A percentile compares a stretch with the other conserved stretches of the same genome.
phyloP scores from a whole-genome alignment of 1,139 yeast species.

The Zygoascus sp. region DNA sequence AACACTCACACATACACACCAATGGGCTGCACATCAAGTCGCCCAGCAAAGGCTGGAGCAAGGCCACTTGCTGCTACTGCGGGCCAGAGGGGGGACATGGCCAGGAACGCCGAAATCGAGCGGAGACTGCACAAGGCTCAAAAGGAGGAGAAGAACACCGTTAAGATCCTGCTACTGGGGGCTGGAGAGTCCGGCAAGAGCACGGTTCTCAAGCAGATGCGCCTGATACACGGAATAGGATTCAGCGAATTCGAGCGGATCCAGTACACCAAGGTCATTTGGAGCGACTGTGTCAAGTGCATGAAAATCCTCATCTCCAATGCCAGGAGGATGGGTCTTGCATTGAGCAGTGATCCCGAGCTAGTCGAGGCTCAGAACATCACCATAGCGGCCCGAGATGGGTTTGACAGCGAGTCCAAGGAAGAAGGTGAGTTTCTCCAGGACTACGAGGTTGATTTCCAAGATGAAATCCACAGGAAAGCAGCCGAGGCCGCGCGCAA shows the following conservation, averaged over 20 bases:
- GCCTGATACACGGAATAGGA: constrained; percentile 79
- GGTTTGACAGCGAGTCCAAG: constrained; percentile 14
- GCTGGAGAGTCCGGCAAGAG: constrained; percentile 97
- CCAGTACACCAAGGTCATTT: constrained; percentile 84
- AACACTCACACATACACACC: no score
- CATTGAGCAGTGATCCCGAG: constrained; percentile 9
- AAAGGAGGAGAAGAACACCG: constrained; percentile 19
- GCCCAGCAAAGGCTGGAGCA: background rate
- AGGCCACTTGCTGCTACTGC: background rate
- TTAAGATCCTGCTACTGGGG: constrained; percentile 71
- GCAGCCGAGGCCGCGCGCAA: constrained; percentile 4
- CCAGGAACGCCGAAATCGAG: constrained; percentile 13
- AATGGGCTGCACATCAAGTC: constrained; percentile 10
- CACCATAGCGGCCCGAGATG: constrained; percentile 17
- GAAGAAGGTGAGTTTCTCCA: constrained; percentile 13
- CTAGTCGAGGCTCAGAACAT: constrained; percentile 11
- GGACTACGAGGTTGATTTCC: constrained; percentile 11
- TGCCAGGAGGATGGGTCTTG: constrained; percentile 10
- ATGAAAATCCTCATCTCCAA: constrained; percentile 71
- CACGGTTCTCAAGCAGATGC: constrained; percentile 90
- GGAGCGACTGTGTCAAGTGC: constrained; percentile 88
- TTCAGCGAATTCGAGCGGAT: constrained; percentile 73
- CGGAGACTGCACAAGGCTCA: constrained; percentile 32
- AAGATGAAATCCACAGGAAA: constrained; percentile 10
- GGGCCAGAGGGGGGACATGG: background rate